phyloP scores from a whole-genome alignment of 768 basidiomycete genomes.

The Pisolithus tinctorius region DNA sequence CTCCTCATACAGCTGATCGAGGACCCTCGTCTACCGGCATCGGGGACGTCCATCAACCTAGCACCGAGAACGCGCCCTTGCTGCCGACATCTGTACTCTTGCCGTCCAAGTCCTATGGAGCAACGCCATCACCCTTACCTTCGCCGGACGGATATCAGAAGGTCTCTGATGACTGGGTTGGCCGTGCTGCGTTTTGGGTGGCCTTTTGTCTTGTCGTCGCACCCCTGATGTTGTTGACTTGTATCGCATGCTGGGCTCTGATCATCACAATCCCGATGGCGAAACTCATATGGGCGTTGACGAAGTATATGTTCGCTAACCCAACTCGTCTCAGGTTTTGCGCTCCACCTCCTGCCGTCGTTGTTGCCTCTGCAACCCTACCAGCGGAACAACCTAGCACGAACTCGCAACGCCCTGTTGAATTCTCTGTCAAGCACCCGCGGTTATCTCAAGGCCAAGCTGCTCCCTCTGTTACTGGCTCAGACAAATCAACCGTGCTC shows the following conservation, averaged over 20 bases:
- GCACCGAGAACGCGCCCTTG: conserved; percentile 45
- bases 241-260: conserved; percentile 89
- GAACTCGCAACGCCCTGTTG: conserved; percentile 25
- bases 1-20: conserved; percentile 29
- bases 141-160: conserved; percentile 14
- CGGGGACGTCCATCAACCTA: conserved; percentile 4
- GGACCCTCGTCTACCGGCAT: conserved; percentile 7
- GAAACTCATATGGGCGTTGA: conserved; percentile 90
- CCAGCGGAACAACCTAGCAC: conserved; percentile 9
- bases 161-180: conserved; percentile 45
- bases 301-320: conserved; percentile 71
- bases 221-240: conserved; percentile 83
- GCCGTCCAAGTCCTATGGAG: conserved; percentile 65
- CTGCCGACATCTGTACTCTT: conserved; percentile 28
- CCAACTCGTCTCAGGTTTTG: conserved; percentile 90
- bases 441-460: conserved; percentile 81
- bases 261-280: conserved; percentile 98
- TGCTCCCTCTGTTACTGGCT: conserved; percentile 66
- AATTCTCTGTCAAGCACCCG: conserved; percentile 63
- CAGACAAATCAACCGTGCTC: conserved; percentile 80
- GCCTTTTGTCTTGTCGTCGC: conserved; percentile 71
- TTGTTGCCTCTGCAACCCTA: conserved; percentile 30
- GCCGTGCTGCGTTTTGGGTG: conserved; percentile 78
- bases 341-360: conserved; percentile 70
- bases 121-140: conserved; percentile 33